Conservation (phyloP, 208 protist species). For the Leishmania tarentolae region DNA sequence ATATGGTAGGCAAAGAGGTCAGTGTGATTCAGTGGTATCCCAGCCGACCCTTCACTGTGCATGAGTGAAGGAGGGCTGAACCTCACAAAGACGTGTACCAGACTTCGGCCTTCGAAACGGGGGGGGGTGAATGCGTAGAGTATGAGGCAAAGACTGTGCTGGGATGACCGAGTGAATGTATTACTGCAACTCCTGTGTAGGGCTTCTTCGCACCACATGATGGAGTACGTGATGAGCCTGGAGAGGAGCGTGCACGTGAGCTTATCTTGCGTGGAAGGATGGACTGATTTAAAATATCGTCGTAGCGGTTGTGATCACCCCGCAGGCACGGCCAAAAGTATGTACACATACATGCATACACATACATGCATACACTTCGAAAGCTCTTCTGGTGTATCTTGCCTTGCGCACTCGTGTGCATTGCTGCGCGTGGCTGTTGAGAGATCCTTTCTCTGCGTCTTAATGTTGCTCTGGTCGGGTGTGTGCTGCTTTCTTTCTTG, state of each 20-base stretch:
- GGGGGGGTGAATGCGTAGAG: background rate
- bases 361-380: background rate
- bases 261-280: background rate
- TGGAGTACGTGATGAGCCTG: background rate
- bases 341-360: background rate
- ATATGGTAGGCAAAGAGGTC: background rate
- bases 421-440: background rate
- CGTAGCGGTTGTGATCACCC: background rate
- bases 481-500: no score
- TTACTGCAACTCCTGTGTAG: background rate
- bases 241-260: background rate
- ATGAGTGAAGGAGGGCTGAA: background rate
- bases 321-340: background rate
- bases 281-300: background rate
- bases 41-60: background rate
- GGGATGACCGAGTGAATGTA: background rate
- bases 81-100: background rate
- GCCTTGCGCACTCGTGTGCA: background rate
- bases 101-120: background rate
- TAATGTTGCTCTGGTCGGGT: background rate
- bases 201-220: background rate
- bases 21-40: background rate
- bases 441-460: background rate
- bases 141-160: background rate
- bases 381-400: background rate